phyloP scores from a whole-genome alignment of 2,329 filamentous ascomycete genomes.

The Sphaerulina populicola region DNA sequence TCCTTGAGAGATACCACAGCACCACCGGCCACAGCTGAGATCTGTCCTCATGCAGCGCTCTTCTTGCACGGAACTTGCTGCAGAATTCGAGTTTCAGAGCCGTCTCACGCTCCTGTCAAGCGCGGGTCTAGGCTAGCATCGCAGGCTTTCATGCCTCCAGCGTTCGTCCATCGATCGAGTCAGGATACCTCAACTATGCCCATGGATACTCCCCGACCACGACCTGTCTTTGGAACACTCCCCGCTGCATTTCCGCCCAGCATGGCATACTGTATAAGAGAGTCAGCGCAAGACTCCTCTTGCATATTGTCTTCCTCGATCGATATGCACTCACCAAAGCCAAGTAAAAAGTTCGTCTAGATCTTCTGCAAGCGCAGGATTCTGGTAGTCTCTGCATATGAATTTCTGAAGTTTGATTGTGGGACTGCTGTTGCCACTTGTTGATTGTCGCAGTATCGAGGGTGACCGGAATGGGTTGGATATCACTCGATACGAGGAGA shows the following conservation, averaged over 20 bases:
- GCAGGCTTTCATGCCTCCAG: too few relatives aligned
- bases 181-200: not conserved
- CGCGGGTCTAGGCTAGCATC: too few relatives aligned
- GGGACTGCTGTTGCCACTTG: slow-evolving; percentile 7
- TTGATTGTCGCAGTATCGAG: slow-evolving; percentile 4
- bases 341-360: slow-evolving; percentile 11
- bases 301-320: not conserved
- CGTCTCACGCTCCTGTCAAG: too few relatives aligned
- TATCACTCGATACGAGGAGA: slow-evolving; percentile 21
- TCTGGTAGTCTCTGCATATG: slow-evolving; percentile 23
- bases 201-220: not conserved
- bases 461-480: slow-evolving; percentile 12
- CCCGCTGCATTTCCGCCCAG: slow-evolving; percentile 24
- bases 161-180: not conserved
- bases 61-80: too few relatives aligned
- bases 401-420: slow-evolving; percentile 19
- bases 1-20: not conserved
- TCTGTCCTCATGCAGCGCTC: not conserved
- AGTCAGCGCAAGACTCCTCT: not conserved
- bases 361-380: slow-evolving; percentile 20
- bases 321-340: slow-evolving; percentile 1
- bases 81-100: not conserved
- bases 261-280: slow-evolving; percentile 20
- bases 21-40: not conserved
- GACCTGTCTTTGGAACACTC: slow-evolving; percentile 20